Evolutionary conservation across 768 basidiomycete species (phyloP).

Genomic region (Russula abietina): DNA sequence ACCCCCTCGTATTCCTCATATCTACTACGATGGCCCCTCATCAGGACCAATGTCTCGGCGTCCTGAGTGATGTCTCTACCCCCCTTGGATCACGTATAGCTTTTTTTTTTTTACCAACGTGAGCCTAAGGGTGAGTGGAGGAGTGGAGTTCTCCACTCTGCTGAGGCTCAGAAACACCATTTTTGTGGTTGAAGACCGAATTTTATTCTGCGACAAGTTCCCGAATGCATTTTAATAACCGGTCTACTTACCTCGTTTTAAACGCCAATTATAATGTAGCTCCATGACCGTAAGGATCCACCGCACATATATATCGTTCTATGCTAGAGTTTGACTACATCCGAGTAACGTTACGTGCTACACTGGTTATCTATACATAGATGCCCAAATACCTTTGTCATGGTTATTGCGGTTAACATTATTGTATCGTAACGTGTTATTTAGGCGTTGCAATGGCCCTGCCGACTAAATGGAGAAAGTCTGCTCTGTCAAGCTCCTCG

Average conservation of each 20-base stretch:
- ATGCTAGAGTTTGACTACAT: too few relatives aligned
- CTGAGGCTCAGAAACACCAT: not conserved
- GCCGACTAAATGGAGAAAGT: constrained; percentile 17
- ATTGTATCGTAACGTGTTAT: not conserved
- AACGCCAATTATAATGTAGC: too few relatives aligned
- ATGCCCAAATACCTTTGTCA: not conserved
- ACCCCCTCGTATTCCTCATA: not conserved
- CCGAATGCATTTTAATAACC: too few relatives aligned
- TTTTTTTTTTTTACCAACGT: too few relatives aligned
- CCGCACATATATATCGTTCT: not conserved
- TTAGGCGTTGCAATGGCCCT: constrained; percentile 6
- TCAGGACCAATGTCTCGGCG: not conserved
- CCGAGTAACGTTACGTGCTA: not conserved
- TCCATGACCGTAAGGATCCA: too few relatives aligned
- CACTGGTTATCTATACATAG: not conserved
- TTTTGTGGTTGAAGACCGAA: not conserved
- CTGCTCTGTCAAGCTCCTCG: constrained; percentile 12
- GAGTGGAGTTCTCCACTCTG: too few relatives aligned
- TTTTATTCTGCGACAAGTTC: not conserved
- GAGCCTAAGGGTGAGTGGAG: too few relatives aligned
- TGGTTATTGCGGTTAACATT: not conserved
- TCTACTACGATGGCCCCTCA: not conserved
- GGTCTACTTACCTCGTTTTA: too few relatives aligned
- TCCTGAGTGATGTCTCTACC: not conserved
- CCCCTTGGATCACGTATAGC: too few relatives aligned